Conservation (phyloP, 2,329 filamentous ascomycete species). For the Incumbomyces lentus region DNA sequence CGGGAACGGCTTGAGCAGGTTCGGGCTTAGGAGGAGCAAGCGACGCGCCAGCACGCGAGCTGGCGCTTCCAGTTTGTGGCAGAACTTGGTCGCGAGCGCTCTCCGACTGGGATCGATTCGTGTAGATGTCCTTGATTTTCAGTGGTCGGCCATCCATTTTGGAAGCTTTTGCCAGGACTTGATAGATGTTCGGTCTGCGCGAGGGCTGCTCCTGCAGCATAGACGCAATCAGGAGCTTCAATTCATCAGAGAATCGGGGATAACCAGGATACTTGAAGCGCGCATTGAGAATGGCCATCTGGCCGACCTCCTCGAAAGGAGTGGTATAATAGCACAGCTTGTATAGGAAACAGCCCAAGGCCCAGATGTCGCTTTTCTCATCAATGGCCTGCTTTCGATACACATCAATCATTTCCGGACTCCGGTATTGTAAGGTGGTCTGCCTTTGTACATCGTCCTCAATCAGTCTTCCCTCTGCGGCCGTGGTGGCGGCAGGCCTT, state of each 20-base stretch:
- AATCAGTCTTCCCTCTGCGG: constrained; percentile 79
- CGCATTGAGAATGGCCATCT: constrained; percentile 93
- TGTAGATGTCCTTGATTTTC: constrained; percentile 81
- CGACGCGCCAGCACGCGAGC: constrained; percentile 64
- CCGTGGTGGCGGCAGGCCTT: constrained; percentile 71
- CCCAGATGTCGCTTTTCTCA: constrained; percentile 98
- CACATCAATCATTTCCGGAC: constrained; percentile 97
- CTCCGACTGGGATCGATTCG: constrained; percentile 54
- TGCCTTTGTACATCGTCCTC: constrained; percentile 97
- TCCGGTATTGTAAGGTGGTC: constrained; percentile 93
- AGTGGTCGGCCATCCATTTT: constrained; percentile 77
- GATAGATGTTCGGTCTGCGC: constrained; percentile 81
- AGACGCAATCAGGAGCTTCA: constrained; percentile 82
- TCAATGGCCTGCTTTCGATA: constrained; percentile 94
- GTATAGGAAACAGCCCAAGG: constrained; percentile 85
- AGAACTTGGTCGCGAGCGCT: constrained; percentile 49
- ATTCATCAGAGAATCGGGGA: constrained; percentile 75
- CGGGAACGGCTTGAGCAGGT: constrained; percentile 64
- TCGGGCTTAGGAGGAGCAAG: constrained; percentile 54
- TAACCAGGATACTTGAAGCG: constrained; percentile 85
- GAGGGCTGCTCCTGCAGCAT: constrained; percentile 82
- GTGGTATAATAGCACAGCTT: constrained; percentile 99
- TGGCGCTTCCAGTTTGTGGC: constrained; percentile 46
- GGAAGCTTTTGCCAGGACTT: constrained; percentile 78
- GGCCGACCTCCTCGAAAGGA: constrained; percentile 93